Evolutionary conservation across 352 stramenopile genomes (phyloP), one percentile per base, ranked within the genome.

Genomic region (Phytopythium sindhum): DNA sequence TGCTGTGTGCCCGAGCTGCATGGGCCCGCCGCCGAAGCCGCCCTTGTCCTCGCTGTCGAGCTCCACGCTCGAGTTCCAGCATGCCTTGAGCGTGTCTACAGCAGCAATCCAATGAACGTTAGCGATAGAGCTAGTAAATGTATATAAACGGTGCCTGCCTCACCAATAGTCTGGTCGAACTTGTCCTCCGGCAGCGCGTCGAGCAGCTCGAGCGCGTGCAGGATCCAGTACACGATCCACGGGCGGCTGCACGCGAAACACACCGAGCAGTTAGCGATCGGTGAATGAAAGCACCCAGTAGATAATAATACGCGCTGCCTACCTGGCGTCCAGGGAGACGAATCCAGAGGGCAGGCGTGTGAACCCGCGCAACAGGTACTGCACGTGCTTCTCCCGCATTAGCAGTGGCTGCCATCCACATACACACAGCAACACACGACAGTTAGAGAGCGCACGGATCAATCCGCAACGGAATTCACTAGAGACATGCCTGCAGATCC

Each of bases 191-290:
- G 76, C 8, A 97, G 72, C 45, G 78, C 81, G 33, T 92, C 91
- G 51, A 99, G 75, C 23, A 99, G 80, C 74, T 99, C 95, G 41
- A 98, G 79, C 14, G 80, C 82, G 63, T 99, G 96, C 23, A 99
- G 72, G 65, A 98, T 98, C 97, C 97, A 99, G 74, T 99, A 99
- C 23, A 96, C 73, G 60, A 99, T 98, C 97, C 97, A 99, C 12
- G 97, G 94, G 21, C 95, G 92, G 77, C 91, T 98, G 41, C 14
- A 61, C 15, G 0, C 2, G 3, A 11, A 19, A 26, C 19, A 4
- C 21, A 21, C 21, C 45, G 0, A 2, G 12, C 4, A 52, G 8
- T 52, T 21, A 52, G 45, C 45, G 9, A 19, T 23, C n/a, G 2
- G 9, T 5, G 10, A 19, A 10, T 4, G 12, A 52, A 12, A 21